Percentiles rank a stretch among this genome's conserved stretches.
These are phyloP conservation scores for Geosmithia flava DNA, from an alignment of 2,329 filamentous ascomycete species.

Conservation along the genomic window DNA sequence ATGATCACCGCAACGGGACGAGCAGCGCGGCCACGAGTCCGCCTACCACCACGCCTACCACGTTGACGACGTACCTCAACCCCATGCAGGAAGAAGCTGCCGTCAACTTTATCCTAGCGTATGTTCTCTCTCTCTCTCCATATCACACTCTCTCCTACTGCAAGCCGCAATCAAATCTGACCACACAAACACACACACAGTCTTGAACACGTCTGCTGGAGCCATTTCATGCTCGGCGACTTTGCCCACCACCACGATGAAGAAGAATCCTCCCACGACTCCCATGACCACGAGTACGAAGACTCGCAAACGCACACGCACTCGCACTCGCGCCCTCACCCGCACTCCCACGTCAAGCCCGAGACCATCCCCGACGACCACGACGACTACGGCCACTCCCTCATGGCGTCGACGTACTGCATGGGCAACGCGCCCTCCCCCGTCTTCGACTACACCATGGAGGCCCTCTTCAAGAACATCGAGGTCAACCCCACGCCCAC, in stretches of 20 bases:
- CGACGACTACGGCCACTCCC: conserved; percentile 22
- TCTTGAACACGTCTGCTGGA: conserved; percentile 40
- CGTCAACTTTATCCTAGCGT: conserved; percentile 43
- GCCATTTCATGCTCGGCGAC: conserved; percentile 30
- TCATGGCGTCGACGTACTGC: conserved; percentile 30
- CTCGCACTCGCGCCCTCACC: too few species aligned
- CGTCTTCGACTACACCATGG: conserved; percentile 12
- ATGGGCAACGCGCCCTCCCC: conserved; percentile 23
- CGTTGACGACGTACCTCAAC: conserved; percentile 10
- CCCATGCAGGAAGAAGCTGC: conserved; percentile 28
- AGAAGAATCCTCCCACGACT: background rate
- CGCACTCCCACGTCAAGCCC: too few species aligned
- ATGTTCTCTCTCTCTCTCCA: conserved; percentile 9
- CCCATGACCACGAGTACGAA: too few species aligned
- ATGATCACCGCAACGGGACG: background rate
- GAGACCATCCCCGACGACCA: conserved; percentile 2
- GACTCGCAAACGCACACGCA: too few species aligned
- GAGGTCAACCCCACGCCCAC: background rate
- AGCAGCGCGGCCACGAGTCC: conserved; percentile 6
- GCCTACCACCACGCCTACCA: conserved; percentile 9
- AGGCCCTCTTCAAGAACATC: background rate
- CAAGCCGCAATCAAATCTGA: background rate
- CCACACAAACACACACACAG: conserved; percentile 13
- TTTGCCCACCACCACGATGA: conserved; percentile 17
- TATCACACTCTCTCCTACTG: background rate